Conservation (phyloP, 73 alveolate genomes). For the Paramecium octaurelia region DNA sequence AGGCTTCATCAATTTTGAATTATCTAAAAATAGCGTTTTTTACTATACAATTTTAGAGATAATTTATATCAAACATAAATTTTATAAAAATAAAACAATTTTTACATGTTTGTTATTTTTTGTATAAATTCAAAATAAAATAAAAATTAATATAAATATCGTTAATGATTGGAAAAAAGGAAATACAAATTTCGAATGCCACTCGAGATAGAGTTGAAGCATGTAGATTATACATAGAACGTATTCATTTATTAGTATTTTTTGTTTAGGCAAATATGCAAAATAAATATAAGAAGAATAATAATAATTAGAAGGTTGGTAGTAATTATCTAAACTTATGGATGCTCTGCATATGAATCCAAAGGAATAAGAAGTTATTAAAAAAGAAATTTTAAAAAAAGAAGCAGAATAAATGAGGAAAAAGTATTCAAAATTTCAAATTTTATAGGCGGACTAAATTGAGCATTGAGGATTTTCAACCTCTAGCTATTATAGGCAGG, state of each 20-base stretch:
- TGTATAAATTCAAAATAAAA: background rate
- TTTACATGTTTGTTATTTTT: background rate
- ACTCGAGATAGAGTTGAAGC: slow-evolving; percentile 62
- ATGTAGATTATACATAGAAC: slow-evolving; percentile 48
- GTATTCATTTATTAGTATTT: background rate
- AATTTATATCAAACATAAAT: too few relatives aligned
- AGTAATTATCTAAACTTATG: slow-evolving; percentile 48
- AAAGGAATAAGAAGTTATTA: slow-evolving; percentile 61
- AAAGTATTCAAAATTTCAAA: slow-evolving; percentile 54
- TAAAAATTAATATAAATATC: slow-evolving; percentile 4
- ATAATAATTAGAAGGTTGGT: slow-evolving; percentile 59
- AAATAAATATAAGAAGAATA: slow-evolving; percentile 43
- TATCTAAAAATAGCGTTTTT: too few relatives aligned
- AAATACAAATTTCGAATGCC: background rate
- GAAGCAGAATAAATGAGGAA: slow-evolving; percentile 73
- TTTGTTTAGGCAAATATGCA: slow-evolving; percentile 19
- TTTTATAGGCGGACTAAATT: slow-evolving; percentile 39
- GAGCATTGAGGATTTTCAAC: slow-evolving; percentile 68
- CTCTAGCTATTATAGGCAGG: slow-evolving; percentile 13
- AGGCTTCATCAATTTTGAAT: too few relatives aligned
- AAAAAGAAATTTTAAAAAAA: slow-evolving; percentile 63
- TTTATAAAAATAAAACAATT: background rate
- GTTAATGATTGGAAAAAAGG: slow-evolving; percentile 23
- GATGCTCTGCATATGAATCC: slow-evolving; percentile 61
- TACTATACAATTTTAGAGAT: too few relatives aligned